These are phyloP conservation scores for Sphaerobolus stellatus DNA, from an alignment of 1,284 basidiomycete species.

Conservation along the genomic window DNA sequence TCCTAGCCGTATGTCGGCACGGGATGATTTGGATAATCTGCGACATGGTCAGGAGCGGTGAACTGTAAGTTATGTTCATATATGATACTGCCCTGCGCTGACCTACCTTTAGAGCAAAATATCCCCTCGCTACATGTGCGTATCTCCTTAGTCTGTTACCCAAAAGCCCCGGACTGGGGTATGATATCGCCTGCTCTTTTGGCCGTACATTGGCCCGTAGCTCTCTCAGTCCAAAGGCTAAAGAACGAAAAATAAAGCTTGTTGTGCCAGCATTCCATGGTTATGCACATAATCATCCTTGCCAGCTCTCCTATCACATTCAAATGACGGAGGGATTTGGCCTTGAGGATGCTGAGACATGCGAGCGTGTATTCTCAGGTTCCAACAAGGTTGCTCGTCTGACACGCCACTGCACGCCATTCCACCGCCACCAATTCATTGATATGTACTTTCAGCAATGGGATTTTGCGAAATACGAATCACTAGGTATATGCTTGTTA, in stretches of 20 bases:
- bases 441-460: no score
- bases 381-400: no score
- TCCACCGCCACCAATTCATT: no score
- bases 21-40: conserved; percentile 20
- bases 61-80: conserved; percentile 23
- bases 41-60: conserved; percentile 32
- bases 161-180: conserved; percentile 23
- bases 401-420: no score
- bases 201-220: conserved; percentile 25
- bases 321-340: no score
- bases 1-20: conserved; percentile 28
- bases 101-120: conserved; percentile 29
- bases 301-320: no score
- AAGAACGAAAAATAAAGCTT: conserved; percentile 9
- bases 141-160: conserved; percentile 25
- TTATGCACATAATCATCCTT: no score
- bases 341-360: no score
- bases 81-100: background rate
- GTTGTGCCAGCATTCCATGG: conserved; percentile 26
- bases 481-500: no score
- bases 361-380: no score
- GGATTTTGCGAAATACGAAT: no score
- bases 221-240: conserved; percentile 20
- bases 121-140: conserved; percentile 31
- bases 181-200: conserved; percentile 38